phyloP scores from a whole-genome alignment of 345 rosid species.

The Eucalyptus grandis region DNA sequence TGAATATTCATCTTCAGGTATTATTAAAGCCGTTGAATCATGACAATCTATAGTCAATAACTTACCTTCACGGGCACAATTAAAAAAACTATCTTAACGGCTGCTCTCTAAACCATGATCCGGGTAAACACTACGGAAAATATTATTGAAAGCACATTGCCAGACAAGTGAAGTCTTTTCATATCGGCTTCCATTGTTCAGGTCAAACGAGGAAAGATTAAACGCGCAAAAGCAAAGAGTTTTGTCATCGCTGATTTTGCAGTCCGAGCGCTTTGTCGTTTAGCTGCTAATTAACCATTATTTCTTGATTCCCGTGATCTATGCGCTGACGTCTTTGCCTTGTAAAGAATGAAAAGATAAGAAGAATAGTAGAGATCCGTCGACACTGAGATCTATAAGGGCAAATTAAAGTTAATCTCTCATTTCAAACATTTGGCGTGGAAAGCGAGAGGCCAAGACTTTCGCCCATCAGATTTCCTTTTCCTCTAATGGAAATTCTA shows the following conservation, averaged over 20 bases:
- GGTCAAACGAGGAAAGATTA: neutral
- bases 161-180: neutral
- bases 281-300: neutral
- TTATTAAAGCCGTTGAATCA: neutral
- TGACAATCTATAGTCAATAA: neutral
- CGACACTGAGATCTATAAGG: neutral
- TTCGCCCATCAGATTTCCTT: neutral
- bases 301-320: neutral
- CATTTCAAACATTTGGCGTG: neutral
- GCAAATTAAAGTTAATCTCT: neutral
- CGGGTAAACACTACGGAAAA: neutral
- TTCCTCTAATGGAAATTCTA: neutral
- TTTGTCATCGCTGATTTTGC: neutral
- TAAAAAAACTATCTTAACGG: neutral
- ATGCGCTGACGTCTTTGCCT: neutral
- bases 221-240: neutral
- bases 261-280: neutral
- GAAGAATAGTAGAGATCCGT: neutral
- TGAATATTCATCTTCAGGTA: neutral
- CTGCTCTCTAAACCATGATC: neutral
- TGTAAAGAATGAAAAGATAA: neutral
- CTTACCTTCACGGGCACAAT: neutral
- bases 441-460: neutral
- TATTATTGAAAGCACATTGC: neutral
- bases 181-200: neutral